Base-by-base conservation (phyloP, 768 basidiomycete genomes). In the Pleurotus ostreatus region DNA sequence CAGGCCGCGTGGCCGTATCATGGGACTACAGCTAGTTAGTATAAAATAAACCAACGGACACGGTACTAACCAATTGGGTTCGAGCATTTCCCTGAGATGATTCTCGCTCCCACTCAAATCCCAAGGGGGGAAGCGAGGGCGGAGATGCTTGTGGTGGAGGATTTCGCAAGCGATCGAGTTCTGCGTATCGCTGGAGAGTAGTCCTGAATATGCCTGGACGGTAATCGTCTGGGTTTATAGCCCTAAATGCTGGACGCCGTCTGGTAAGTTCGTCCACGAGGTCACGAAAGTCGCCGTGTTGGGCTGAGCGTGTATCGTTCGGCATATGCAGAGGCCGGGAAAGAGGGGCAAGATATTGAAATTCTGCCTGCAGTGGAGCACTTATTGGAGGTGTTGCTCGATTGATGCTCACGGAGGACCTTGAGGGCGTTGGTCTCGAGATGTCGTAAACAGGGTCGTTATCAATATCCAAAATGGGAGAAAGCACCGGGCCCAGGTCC, bases 131-230 rank as follows among this genome's bases (percentile, higher is more conserved):
- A 22, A 56, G 25, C 16, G 54, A 48, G 25, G 51, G 61, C 15
- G 59, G 58, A 25, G 44, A 25, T 55, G 61, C 13, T 44, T 44
- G 30, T 26, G 20, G 55, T 39, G 46, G 39, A 11, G 11, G 56
- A 38, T 57, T 63, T 55, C 52, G 58, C 37, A 48, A 45, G 20
- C 44, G 47, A 52, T 61, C 65, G 56, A 59, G 60, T 49, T 58
- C 62, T 3, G 57, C 52, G 44, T 59, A 56, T 38, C 75, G 69
- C 54, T 76, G 73, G 57, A 82, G 67, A 2, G 80, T 79, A 49
- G 76, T 76, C 23, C 78, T 65, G 68, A 80, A 80, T 1, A 77
- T 76, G 3, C 80, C 79, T 44, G 78, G 74, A 7, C 71, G 70
- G 59, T 75, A 77, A 1, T 69, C 63, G 11, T 71, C 66, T 0